Percentiles rank a stretch among this genome's conserved stretches.
These are phyloP conservation scores for Coemansia umbellata DNA, from an alignment of 192 early-diverging fungal genomes.

Conservation along the genomic window DNA sequence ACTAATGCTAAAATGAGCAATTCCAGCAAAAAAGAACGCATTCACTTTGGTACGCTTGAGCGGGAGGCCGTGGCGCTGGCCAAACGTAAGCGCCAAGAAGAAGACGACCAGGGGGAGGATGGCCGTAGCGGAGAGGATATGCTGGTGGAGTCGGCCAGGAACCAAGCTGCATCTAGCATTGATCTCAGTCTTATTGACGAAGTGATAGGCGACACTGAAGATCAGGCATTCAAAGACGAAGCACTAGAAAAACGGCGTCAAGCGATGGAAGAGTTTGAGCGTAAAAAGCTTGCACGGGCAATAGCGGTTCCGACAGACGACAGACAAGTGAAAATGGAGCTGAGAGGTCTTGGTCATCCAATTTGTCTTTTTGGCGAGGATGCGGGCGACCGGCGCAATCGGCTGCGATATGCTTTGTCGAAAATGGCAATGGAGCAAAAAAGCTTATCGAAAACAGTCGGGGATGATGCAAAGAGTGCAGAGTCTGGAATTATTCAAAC, in stretches of 20 bases:
- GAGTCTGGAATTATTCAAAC: background rate
- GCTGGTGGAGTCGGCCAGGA: background rate
- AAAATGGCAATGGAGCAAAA: constrained; percentile 36
- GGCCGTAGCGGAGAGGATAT: background rate
- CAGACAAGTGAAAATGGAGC: constrained; percentile 61
- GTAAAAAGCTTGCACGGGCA: constrained; percentile 68
- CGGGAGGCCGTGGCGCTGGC: constrained; percentile 35
- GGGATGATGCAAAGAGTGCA: background rate
- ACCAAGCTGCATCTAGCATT: background rate
- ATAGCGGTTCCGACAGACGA: constrained; percentile 93
- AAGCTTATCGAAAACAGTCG: background rate
- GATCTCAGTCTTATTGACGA: constrained; percentile 32
- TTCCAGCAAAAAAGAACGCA: constrained; percentile 4
- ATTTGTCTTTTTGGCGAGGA: constrained; percentile 94
- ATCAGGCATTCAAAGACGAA: constrained; percentile 14
- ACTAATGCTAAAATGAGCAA: constrained; percentile 5
- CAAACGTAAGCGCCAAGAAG: constrained; percentile 49
- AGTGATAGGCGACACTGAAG: constrained; percentile 7
- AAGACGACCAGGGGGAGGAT: constrained; percentile 1
- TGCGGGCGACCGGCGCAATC: constrained; percentile 78
- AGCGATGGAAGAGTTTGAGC: constrained; percentile 66
- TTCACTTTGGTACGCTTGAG: constrained; percentile 28
- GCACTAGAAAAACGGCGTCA: constrained; percentile 27
- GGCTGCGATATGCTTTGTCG: constrained; percentile 72
- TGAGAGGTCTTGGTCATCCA: constrained; percentile 79